These are phyloP conservation scores for Botryotinia calthae DNA, from an alignment of 2,329 filamentous ascomycete species.

Conservation along the genomic window DNA sequence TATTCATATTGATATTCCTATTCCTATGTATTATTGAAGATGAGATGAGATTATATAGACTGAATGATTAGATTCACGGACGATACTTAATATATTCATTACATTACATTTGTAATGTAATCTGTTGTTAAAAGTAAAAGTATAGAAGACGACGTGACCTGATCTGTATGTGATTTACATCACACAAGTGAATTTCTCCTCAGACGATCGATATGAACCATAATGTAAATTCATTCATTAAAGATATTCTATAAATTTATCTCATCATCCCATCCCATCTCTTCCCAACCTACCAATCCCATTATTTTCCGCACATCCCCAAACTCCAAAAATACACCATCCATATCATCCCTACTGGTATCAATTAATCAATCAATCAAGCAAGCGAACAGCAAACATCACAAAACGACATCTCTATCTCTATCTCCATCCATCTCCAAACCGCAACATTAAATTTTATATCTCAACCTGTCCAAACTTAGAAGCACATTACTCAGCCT, in stretches of 20 bases:
- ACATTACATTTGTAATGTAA: neutral
- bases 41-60: neutral
- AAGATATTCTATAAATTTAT: neutral
- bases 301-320: neutral
- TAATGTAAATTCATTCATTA: neutral
- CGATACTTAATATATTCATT: neutral
- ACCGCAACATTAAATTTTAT: neutral
- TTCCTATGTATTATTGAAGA: neutral
- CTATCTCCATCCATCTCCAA: neutral
- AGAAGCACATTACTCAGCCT: neutral
- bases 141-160: neutral
- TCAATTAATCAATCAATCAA: neutral
- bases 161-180: neutral
- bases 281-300: neutral
- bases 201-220: neutral
- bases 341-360: conserved; percentile 8
- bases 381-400: neutral
- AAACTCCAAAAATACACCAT: conserved; percentile 7
- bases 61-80: neutral
- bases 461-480: neutral
- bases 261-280: neutral
- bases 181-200: neutral
- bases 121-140: neutral
- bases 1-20: too few species aligned
- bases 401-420: neutral